Evolutionary conservation across 352 stramenopile species (phyloP).

Genomic region (Phytopythium ostracodes): DNA sequence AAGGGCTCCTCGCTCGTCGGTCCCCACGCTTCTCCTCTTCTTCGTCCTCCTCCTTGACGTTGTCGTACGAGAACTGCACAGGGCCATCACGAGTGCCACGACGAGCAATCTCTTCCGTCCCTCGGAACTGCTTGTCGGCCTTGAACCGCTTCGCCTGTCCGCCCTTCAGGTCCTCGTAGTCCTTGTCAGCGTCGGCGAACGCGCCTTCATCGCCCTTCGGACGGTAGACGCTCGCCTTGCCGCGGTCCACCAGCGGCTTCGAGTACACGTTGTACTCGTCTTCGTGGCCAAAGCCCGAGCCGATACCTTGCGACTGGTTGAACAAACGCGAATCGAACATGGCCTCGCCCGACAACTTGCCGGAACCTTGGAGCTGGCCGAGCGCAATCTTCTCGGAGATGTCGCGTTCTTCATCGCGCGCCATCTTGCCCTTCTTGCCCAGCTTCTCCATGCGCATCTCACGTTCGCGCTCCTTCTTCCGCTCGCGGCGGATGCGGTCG

Average conservation of each 20-base stretch:
- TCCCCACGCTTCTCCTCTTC: constrained; percentile 12
- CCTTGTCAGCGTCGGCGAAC: constrained; percentile 75
- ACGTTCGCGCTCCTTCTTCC: constrained; percentile 93
- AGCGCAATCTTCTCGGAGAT: constrained; percentile 99
- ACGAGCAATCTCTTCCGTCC: constrained; percentile 59
- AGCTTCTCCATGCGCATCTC: constrained; percentile 95
- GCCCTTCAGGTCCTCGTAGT: constrained; percentile 91
- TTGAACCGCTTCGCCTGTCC: constrained; percentile 81
- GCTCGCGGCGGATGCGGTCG: constrained; percentile 84
- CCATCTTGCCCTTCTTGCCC: constrained; percentile 86
- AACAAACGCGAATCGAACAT: constrained; percentile 98
- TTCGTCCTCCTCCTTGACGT: constrained; percentile 36
- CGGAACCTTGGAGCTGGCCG: constrained; percentile 91
- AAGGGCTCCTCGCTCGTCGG: constrained; percentile 12
- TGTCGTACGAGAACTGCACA: constrained; percentile 85
- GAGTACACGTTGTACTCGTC: constrained; percentile 99
- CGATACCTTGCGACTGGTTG: constrained; percentile 96
- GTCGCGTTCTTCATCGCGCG: constrained; percentile 95
- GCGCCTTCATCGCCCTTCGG: constrained; percentile 87
- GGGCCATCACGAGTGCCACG: constrained; percentile 49
- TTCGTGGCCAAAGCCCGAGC: constrained; percentile 94
- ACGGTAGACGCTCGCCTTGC: constrained; percentile 87
- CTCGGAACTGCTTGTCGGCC: constrained; percentile 87
- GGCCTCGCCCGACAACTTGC: constrained; percentile 75
- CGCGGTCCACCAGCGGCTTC: constrained; percentile 94